Evolutionary conservation across 1,284 basidiomycete species (phyloP), one percentile per base, ranked within the genome.

Genomic region (Sanghuangporus sanghuang): DNA sequence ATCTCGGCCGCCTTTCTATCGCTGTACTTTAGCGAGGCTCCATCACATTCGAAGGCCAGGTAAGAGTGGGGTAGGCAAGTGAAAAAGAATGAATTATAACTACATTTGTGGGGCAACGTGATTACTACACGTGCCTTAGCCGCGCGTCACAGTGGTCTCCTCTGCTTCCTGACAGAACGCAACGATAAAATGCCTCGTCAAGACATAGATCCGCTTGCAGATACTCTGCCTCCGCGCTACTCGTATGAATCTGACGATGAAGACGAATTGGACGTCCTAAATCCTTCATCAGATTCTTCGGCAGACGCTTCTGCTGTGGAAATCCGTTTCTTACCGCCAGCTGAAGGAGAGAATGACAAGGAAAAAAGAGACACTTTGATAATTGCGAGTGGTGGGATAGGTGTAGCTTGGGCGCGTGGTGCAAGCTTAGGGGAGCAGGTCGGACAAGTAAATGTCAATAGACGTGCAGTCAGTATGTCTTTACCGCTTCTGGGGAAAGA

Each of bases 161-260:
- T 2, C 23, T 23, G 2, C 23, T 23, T 23, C 23, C 23, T 23
- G 27, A 32, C 27, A 32, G 27, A 32, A 32, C 27, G 27, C 27
- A 32, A 32, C 27, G 27, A 32, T 5, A 5, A 32, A 3, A 59
- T 59, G 57, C 36, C 44, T 32, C 32, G 46, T 36, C 48, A 85
- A 83, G 81, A 85, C 66, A 65, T 77, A 21, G 80, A 87, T 69
- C 81, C 84, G 8, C 75, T 87, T 23, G 77, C 77, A 65, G 86
- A 87, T 68, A 75, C 77, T 44, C 73, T 76, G 6, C 82, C 86
- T 0, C 82, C 86, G 38, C 80, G 86, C 60, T 79, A 88, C 65
- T 82, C 81, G 40, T 74, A 87, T 57, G 86, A 88, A 70, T 87
- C 86, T 1, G 86, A 88, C 63, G 86, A 87, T 11, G 82, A 87